These are phyloP conservation scores for Spergularia marina DNA, from an alignment of 148 eudicot genomes.

Conservation along the genomic window DNA sequence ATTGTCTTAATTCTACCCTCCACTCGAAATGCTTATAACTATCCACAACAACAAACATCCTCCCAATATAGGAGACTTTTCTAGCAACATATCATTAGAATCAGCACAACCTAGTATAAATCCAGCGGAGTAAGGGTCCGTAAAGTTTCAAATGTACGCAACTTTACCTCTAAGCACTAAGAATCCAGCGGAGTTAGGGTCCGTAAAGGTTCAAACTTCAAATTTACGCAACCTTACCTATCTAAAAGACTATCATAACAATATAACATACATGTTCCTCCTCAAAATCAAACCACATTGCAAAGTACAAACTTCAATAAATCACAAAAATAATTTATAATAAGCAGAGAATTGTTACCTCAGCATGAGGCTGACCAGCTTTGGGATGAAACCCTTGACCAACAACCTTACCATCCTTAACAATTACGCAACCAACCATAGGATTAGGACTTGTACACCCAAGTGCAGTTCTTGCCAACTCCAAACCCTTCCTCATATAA, in stretches of 20 bases:
- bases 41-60: not conserved
- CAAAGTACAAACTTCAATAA: not conserved
- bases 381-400: slow-evolving; percentile 99
- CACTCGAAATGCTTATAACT: no score
- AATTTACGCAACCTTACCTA: no score
- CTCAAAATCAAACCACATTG: slow-evolving; percentile 4
- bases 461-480: slow-evolving; percentile 68
- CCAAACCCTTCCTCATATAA: slow-evolving; percentile 85
- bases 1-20: no score
- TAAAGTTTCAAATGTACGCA: not conserved
- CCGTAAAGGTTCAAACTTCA: no score
- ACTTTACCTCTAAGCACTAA: not conserved
- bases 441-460: slow-evolving; percentile 97
- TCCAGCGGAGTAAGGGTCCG: not conserved
- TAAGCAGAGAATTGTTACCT: slow-evolving; percentile 38
- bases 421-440: slow-evolving; percentile 94
- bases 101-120: not conserved
- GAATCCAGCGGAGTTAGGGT: no score
- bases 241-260: not conserved
- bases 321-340: not conserved
- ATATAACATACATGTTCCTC: not conserved
- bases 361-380: slow-evolving; percentile 98
- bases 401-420: slow-evolving; percentile 76
- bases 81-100: not conserved
- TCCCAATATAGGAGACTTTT: not conserved